These are phyloP conservation scores for Neurospora sp. DNA, from an alignment of 2,329 filamentous ascomycete genomes.

Conservation along the genomic window DNA sequence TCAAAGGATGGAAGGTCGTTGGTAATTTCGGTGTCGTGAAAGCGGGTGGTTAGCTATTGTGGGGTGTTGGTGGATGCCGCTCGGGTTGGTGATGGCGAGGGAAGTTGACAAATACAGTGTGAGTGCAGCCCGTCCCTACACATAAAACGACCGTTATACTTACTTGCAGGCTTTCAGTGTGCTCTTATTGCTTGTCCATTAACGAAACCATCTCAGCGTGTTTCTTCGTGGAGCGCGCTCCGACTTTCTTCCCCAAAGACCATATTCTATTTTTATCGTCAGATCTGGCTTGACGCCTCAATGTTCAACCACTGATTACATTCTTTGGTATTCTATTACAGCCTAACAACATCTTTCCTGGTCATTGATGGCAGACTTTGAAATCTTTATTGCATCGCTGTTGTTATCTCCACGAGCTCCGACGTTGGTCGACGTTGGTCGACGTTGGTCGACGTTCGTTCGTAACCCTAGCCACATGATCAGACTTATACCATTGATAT, in stretches of 20 bases:
- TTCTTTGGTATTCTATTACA: background rate
- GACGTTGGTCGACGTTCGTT: background rate
- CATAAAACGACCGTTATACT: background rate
- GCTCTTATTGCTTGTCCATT: background rate
- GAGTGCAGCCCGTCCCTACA: background rate
- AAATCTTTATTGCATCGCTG: background rate
- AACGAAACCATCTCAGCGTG: background rate
- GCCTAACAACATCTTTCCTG: background rate
- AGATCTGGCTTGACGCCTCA: background rate
- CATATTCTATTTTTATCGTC: background rate
- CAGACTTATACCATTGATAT: background rate
- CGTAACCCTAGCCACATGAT: background rate
- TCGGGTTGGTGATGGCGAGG: background rate
- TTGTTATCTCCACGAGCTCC: background rate
- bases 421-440: background rate
- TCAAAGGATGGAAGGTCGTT: background rate
- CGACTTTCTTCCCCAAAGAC: background rate
- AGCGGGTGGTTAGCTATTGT: background rate
- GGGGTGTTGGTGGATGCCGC: background rate
- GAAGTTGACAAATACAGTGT: background rate
- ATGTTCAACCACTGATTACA: background rate
- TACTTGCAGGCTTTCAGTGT: background rate
- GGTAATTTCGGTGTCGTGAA: background rate
- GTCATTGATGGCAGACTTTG: background rate
- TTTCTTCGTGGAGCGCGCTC: background rate